These are phyloP conservation scores for Tephrocybe sp. DNA, from an alignment of 768 basidiomycete species.

Conservation along the genomic window DNA sequence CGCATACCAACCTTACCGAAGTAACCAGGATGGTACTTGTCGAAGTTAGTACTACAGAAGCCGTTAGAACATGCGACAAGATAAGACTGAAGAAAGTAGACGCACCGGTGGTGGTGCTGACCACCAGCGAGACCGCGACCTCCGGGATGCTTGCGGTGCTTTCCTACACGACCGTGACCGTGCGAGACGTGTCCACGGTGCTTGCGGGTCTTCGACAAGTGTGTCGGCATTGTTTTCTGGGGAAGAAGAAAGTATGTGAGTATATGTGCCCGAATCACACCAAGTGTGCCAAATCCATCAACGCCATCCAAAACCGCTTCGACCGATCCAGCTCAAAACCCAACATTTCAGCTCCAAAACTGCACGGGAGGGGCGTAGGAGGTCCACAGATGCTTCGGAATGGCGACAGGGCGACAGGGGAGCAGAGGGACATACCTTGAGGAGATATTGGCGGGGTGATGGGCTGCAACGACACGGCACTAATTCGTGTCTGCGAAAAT, in stretches of 20 bases:
- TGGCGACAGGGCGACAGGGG: conserved; percentile 11
- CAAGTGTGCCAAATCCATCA: conserved; percentile 21
- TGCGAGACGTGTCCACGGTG: conserved; percentile 99
- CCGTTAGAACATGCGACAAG: background rate
- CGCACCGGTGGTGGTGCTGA: conserved; percentile 97
- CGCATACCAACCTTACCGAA: conserved; percentile 99
- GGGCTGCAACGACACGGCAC: conserved; percentile 27
- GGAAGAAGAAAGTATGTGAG: conserved; percentile 16
- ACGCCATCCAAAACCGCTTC: conserved; percentile 48
- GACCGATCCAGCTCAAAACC: conserved; percentile 41
- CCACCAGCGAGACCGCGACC: conserved; percentile 99
- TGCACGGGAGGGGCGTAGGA: conserved; percentile 3
- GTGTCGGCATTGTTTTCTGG: conserved; percentile 84
- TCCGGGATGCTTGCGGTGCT: conserved; percentile 99
- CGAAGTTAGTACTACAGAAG: conserved; percentile 81
- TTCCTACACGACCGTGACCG: conserved; percentile 99
- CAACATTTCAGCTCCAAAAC: conserved; percentile 23
- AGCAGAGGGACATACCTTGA: conserved; percentile 64
- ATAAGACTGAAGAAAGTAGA: conserved; percentile 13
- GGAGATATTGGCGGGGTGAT: conserved; percentile 48
- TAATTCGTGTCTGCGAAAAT: conserved; percentile 23
- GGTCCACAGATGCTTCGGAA: conserved; percentile 1
- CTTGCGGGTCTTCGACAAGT: conserved; percentile 96
- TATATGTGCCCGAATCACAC: conserved; percentile 18
- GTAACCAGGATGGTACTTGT: conserved; percentile 99